A percentile compares a stretch with the other conserved stretches of the same genome.
Conservation (phyloP, 352 stramenopile genomes). For the Blastocystis sp. region DNA sequence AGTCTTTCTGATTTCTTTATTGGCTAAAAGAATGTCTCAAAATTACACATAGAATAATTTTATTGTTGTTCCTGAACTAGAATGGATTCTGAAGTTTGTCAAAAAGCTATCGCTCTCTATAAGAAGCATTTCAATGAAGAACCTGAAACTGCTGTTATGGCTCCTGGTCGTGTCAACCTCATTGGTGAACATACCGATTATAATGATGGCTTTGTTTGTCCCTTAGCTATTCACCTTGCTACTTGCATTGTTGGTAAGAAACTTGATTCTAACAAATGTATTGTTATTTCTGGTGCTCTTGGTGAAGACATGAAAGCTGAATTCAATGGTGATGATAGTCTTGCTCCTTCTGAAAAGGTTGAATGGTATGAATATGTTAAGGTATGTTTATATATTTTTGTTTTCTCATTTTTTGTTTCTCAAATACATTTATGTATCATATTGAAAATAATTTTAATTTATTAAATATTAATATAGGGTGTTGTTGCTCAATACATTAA, state of each 20-base stretch:
- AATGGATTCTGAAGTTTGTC: slow-evolving; percentile 11
- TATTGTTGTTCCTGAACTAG: no score
- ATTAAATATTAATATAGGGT: no score
- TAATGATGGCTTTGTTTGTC: slow-evolving; percentile 78
- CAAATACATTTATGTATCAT: no score
- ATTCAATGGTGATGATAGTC: slow-evolving; percentile 6
- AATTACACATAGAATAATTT: no score
- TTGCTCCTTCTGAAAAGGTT: neutral
- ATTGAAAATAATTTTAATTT: no score
- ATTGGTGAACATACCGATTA: slow-evolving; percentile 86
- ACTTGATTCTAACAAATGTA: slow-evolving; percentile 48
- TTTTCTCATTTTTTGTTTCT: neutral
- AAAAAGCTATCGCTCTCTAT: slow-evolving; percentile 4
- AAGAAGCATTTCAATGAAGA: slow-evolving; percentile 4
- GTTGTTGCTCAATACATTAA: slow-evolving; percentile 41
- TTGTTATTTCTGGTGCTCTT: no score
- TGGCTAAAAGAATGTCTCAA: no score
- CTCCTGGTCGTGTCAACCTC: slow-evolving; percentile 77
- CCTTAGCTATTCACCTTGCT: slow-evolving; percentile 67
- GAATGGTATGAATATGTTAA: slow-evolving; percentile 15
- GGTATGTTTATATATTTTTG: neutral
- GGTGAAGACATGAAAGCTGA: slow-evolving; percentile 10
- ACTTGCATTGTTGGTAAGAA: slow-evolving; percentile 58
- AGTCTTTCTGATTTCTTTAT: no score
- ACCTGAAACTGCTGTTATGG: slow-evolving; percentile 40